A percentile compares a stretch with the other conserved stretches of the same genome.
phyloP scores from a whole-genome alignment of 2,329 filamentous ascomycete genomes.

The Neofusicoccum cordaticola region DNA sequence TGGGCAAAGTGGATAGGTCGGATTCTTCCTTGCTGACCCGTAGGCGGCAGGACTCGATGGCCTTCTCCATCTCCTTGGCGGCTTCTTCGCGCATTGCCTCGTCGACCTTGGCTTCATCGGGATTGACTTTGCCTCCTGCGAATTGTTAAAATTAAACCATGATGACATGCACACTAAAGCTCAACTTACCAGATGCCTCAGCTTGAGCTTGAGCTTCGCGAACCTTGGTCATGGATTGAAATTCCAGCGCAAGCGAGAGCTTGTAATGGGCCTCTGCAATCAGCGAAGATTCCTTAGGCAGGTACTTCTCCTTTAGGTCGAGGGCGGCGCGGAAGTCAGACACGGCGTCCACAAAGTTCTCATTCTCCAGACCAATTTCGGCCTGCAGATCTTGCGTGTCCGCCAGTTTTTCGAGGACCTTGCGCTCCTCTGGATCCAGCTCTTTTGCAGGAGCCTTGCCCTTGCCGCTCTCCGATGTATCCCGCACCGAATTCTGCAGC shows the following conservation, averaged over 20 bases:
- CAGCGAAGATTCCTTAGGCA: constrained; percentile 75
- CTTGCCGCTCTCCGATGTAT: constrained; percentile 42
- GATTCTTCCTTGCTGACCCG: constrained; percentile 70
- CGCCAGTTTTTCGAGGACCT: constrained; percentile 80
- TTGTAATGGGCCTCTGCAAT: constrained; percentile 96
- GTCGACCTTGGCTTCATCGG: constrained; percentile 54
- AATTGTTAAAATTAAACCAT: constrained; percentile 27
- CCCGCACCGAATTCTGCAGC: constrained; percentile 22
- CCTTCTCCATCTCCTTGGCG: constrained; percentile 66
- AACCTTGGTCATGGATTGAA: constrained; percentile 72
- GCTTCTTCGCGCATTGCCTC: constrained; percentile 70
- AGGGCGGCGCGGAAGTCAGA: constrained; percentile 76
- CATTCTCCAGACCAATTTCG: constrained; percentile 96
- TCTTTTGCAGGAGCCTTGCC: constrained; percentile 41
- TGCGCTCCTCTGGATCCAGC: constrained; percentile 43
- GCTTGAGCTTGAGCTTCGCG: constrained; percentile 49
- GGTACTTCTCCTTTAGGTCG: constrained; percentile 73
- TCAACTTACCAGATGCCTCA: constrained; percentile 13
- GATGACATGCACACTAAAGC: background rate
- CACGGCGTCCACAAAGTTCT: constrained; percentile 86
- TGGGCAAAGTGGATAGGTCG: constrained; percentile 54
- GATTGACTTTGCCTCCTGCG: constrained; percentile 40
- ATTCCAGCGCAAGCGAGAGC: constrained; percentile 90
- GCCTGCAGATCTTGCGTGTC: constrained; percentile 93
- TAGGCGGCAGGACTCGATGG: constrained; percentile 68